A percentile compares a stretch with the other conserved stretches of the same genome.
phyloP scores from a whole-genome alignment of 768 basidiomycete species.

The Coprinopsis cinerea region DNA sequence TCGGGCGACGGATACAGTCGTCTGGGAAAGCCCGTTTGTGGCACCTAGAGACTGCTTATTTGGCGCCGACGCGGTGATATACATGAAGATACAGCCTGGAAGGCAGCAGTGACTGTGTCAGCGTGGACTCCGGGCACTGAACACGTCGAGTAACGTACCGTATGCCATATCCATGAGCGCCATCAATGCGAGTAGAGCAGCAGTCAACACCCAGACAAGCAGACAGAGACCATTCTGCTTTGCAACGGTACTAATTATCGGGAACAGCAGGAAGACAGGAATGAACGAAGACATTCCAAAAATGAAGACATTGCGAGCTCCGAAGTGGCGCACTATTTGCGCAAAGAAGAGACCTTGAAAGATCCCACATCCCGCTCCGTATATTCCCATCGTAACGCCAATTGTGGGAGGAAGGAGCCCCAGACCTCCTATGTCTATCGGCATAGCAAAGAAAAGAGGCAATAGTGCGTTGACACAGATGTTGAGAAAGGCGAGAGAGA shows the following conservation, averaged over 20 bases:
- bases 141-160: constrained; percentile 21
- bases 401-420: constrained; percentile 56
- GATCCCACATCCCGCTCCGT: constrained; percentile 32
- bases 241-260: constrained; percentile 40
- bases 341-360: constrained; percentile 40
- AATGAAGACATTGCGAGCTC: constrained; percentile 37
- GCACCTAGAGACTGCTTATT: constrained; percentile 45
- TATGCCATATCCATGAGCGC: constrained; percentile 39
- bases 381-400: constrained; percentile 47
- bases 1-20: constrained; percentile 36
- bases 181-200: constrained; percentile 23
- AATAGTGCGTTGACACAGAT: constrained; percentile 48
- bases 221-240: constrained; percentile 28
- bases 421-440: constrained; percentile 60
- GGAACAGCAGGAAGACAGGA: constrained; percentile 38
- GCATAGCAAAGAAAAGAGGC: constrained; percentile 67
- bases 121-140: neutral
- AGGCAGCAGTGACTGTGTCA: neutral
- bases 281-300: constrained; percentile 30
- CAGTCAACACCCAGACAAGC: constrained; percentile 33
- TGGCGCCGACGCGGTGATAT: constrained; percentile 43
- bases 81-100: constrained; percentile 45
- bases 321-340: constrained; percentile 34
- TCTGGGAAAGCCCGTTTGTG: constrained; percentile 45
- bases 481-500: constrained; percentile 56